Base-by-base conservation (phyloP, 2,329 filamentous ascomycete species). In the Cercospora brassicicola region DNA sequence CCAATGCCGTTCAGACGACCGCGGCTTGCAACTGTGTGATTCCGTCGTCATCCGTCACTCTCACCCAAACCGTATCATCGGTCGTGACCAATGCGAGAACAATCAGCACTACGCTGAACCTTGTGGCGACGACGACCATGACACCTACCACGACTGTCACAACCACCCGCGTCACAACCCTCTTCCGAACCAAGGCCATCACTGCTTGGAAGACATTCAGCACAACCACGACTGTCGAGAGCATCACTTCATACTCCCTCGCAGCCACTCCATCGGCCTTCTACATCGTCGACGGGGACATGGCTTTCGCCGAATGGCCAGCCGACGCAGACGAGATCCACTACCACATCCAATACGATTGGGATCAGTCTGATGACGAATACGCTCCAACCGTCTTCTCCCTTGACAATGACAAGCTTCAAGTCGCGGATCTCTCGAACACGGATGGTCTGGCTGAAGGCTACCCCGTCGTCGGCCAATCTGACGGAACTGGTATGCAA, bases 321-420 rank as follows among this genome's bases (percentile, higher is more conserved):
- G 55, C 30, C 15, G 55, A 57, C 9, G 55, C 55, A 15, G 55
- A 53, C 2, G 48, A 53, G 9, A 53, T 53, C 28, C 30, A 57
- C n/a, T 57, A 57, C 18, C 55, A 57, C 55, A 57, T 57, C 28
- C 55, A 57, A 33, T 57, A 57, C 55, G 55, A 57, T 4, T 57
- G 55, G 55, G 55, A 57, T 20, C 55, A 57, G 5, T 57, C 55
- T 6, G 55, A 57, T 20, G 55, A 57, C 6, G 55, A 57, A 33
- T 57, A 57, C 5, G 26, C 26, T 33, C 55, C 55, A 2, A 57
- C 55, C 28, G 28, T 57, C 7, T 33, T 33, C 55, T 30, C 55
- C 7, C 55, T 57, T 2, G 1, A 23, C 28, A 20, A 4, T 1
- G 28, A 57, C 7, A 23, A 18, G 13, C 55, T 57, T 2, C 15